Evolutionary conservation across 2,329 filamentous ascomycete genomes (phyloP).

Genomic region (Botrytis paeoniae): DNA sequence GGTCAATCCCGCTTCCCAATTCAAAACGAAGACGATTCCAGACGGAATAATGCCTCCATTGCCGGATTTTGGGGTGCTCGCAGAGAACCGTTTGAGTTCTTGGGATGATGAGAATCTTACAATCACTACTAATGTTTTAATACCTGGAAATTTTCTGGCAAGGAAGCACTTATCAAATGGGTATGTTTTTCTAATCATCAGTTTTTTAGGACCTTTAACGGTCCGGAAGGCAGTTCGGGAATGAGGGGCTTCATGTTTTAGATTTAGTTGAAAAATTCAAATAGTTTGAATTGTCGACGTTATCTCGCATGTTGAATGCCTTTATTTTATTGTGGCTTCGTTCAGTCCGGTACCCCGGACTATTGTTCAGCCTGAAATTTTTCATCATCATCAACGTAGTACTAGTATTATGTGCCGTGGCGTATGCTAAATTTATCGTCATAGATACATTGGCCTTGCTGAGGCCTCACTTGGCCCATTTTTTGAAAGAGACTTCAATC

Average conservation of each 20-base stretch:
- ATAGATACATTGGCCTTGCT: constrained; percentile 23
- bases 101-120: constrained; percentile 15
- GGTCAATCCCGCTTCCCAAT: constrained; percentile 20
- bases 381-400: neutral
- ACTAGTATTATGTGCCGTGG: neutral
- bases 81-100: constrained; percentile 2
- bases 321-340: neutral
- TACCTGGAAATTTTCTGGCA: constrained; percentile 22
- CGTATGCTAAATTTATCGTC: neutral
- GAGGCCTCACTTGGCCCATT: constrained; percentile 23
- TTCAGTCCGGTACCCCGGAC: neutral
- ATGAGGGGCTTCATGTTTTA: neutral
- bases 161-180: constrained; percentile 25
- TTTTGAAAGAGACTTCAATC: constrained; percentile 26
- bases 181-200: constrained; percentile 17
- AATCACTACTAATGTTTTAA: constrained; percentile 15
- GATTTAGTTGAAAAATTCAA: neutral
- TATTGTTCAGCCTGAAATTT: neutral
- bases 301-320: neutral
- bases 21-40: constrained; percentile 19
- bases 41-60: constrained; percentile 17
- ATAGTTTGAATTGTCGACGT: neutral
- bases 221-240: neutral
- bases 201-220: neutral
- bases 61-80: constrained; percentile 13